These are phyloP conservation scores for Aspergillus nomiae DNA, from an alignment of 2,329 filamentous ascomycete genomes.

Conservation along the genomic window DNA sequence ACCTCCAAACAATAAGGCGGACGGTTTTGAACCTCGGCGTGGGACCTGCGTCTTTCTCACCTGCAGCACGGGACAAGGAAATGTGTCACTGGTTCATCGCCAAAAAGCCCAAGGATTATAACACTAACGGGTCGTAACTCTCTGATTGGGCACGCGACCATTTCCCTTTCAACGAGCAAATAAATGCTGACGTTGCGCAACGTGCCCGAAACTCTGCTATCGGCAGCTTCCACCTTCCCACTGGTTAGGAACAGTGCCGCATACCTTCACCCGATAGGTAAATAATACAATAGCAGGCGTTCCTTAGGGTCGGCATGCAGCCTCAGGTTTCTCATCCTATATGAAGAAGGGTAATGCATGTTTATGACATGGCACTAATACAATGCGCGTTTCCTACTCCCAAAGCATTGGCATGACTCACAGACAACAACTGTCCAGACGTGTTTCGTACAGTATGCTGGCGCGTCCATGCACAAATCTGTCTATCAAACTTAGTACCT, in stretches of 20 bases:
- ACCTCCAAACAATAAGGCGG: background rate
- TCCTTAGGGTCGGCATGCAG: background rate
- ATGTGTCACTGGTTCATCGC: slow-evolving; percentile 3
- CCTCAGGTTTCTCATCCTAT: background rate
- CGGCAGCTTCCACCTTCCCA: background rate
- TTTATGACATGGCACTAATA: slow-evolving; percentile 1
- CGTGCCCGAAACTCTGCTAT: background rate
- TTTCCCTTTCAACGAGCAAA: background rate
- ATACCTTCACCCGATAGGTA: background rate
- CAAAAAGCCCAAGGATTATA: background rate
- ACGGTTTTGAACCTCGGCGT: background rate
- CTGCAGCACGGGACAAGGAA: slow-evolving; percentile 4
- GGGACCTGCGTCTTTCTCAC: slow-evolving; percentile 3
- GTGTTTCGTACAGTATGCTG: slow-evolving; percentile 1
- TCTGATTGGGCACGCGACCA: slow-evolving; percentile 5
- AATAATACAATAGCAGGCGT: background rate
- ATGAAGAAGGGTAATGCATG: background rate
- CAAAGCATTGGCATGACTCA: slow-evolving; percentile 1
- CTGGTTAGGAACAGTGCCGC: background rate
- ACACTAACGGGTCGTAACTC: background rate
- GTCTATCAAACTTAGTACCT: background rate
- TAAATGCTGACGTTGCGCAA: slow-evolving; percentile 1
- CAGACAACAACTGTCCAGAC: background rate
- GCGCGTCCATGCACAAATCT: background rate
- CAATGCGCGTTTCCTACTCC: background rate